Conservation (phyloP, 2,329 filamentous ascomycete species). For the Penicillium thymicola region DNA sequence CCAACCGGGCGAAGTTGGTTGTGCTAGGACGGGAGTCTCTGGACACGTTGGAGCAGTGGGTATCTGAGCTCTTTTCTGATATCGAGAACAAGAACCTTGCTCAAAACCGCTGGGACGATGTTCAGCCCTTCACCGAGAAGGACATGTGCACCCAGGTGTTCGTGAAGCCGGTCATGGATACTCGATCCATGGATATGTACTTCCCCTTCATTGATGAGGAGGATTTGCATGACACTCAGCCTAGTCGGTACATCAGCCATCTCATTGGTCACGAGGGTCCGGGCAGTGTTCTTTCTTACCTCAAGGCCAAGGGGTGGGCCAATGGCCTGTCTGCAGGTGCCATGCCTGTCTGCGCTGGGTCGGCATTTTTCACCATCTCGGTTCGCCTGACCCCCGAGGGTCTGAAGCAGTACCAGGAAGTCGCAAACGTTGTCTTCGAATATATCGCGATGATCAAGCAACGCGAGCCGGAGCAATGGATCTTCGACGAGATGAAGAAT, state of each 20-base stretch:
- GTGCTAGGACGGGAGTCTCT: slow-evolving; percentile 78
- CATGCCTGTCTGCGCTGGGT: slow-evolving; percentile 72
- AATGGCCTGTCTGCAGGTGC: slow-evolving; percentile 77
- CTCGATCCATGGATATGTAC: slow-evolving; percentile 70
- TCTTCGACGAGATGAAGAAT: slow-evolving; percentile 86
- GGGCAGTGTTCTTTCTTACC: slow-evolving; percentile 83
- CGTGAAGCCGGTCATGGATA: slow-evolving; percentile 89
- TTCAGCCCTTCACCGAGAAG: slow-evolving; percentile 57
- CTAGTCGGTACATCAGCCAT: slow-evolving; percentile 81
- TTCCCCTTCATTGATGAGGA: slow-evolving; percentile 89
- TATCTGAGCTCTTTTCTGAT: slow-evolving; percentile 74
- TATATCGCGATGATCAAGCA: slow-evolving; percentile 86
- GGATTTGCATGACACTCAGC: slow-evolving; percentile 71
- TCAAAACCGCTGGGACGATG: slow-evolving; percentile 63
- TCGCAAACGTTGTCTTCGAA: slow-evolving; percentile 81
- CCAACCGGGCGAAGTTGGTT: slow-evolving; percentile 90
- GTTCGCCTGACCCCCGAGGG: slow-evolving; percentile 82
- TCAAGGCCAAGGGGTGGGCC: slow-evolving; percentile 88
- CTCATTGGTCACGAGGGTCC: slow-evolving; percentile 90
- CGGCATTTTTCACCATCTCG: slow-evolving; percentile 74
- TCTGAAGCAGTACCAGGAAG: slow-evolving; percentile 74
- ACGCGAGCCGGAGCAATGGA: slow-evolving; percentile 80
- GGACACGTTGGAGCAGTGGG: slow-evolving; percentile 80
- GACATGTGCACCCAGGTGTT: slow-evolving; percentile 71
- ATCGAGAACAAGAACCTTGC: slow-evolving; percentile 78